Conservation (phyloP, 139 green algal species). For the Pleodorina starrii region DNA sequence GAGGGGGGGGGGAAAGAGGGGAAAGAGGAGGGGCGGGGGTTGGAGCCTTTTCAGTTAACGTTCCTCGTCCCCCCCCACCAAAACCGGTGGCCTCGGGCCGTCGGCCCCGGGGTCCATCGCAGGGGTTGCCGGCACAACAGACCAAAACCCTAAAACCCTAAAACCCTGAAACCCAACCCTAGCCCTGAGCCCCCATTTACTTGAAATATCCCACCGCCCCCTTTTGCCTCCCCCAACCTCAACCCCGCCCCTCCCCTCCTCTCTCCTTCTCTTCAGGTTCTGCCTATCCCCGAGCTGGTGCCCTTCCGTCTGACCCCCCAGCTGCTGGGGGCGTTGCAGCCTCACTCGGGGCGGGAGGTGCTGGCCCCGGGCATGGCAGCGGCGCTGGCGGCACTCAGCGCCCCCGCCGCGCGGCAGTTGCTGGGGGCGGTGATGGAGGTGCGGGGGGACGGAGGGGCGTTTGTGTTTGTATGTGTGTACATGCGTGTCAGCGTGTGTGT, state of each 20-base stretch:
- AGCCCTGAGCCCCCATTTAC: too few species aligned
- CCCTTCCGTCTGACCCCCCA: slow-evolving; percentile 82
- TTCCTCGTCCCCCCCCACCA: too few species aligned
- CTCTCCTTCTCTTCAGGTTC: slow-evolving; percentile 41
- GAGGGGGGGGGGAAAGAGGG: background rate
- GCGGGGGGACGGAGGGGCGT: too few species aligned
- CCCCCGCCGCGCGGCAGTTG: slow-evolving; percentile 34
- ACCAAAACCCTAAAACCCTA: too few species aligned
- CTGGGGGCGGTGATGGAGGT: slow-evolving; percentile 52
- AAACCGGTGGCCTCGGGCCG: too few species aligned
- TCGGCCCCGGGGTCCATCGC: too few species aligned
- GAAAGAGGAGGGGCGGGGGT: background rate
- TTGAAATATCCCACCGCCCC: background rate
- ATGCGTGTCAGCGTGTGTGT: too few species aligned
- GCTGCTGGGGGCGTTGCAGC: slow-evolving; percentile 69
- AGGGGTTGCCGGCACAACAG: too few species aligned
- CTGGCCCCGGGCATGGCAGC: slow-evolving; percentile 62
- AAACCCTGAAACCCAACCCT: too few species aligned
- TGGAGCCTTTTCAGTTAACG: too few species aligned
- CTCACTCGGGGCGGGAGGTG: slow-evolving; percentile 64
- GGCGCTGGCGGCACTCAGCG: slow-evolving; percentile 58
- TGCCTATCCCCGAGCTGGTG: slow-evolving; percentile 81
- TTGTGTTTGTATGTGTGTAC: too few species aligned
- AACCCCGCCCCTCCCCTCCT: background rate
- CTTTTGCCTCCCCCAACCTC: background rate